phyloP scores from a whole-genome alignment of 129 eudicot species.

The Sambucus nigra region DNA sequence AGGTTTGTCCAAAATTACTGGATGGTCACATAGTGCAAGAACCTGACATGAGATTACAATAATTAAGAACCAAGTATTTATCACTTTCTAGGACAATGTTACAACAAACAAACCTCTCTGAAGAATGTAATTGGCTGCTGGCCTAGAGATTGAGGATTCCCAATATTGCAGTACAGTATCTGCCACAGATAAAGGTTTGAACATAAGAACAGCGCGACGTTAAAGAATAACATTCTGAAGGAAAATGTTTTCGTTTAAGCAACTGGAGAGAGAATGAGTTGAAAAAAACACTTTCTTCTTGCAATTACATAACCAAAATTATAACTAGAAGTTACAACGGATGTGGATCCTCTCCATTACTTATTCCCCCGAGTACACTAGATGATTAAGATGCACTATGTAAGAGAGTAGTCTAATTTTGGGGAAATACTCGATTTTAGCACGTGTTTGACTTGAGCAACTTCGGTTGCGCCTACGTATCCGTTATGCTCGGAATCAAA shows the following conservation, averaged over 20 bases:
- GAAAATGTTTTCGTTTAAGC: background rate
- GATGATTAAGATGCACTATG: no score
- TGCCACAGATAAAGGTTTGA: constrained; percentile 21
- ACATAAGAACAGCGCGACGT: constrained; percentile 4
- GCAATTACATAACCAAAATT: no score
- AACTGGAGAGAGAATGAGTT: background rate
- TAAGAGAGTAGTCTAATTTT: no score
- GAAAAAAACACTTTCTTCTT: no score
- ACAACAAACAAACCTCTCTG: constrained; percentile 55
- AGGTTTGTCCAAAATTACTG: constrained; percentile 71
- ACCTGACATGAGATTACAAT: constrained; percentile 37
- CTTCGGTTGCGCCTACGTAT: no score
- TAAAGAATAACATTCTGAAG: no score
- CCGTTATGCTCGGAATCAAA: no score
- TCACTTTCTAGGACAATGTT: background rate
- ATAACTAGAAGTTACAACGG: no score
- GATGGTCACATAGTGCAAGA: constrained; percentile 97
- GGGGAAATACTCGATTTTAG: no score
- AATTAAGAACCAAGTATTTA: constrained; percentile 12
- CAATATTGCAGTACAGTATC: constrained; percentile 93
- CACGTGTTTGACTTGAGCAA: no score
- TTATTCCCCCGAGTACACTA: no score
- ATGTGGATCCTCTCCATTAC: no score
- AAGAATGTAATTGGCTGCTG: constrained; percentile 96
- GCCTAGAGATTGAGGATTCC: constrained; percentile 96